phyloP scores from a whole-genome alignment of 1,139 yeast species.

The Candida sp. region DNA sequence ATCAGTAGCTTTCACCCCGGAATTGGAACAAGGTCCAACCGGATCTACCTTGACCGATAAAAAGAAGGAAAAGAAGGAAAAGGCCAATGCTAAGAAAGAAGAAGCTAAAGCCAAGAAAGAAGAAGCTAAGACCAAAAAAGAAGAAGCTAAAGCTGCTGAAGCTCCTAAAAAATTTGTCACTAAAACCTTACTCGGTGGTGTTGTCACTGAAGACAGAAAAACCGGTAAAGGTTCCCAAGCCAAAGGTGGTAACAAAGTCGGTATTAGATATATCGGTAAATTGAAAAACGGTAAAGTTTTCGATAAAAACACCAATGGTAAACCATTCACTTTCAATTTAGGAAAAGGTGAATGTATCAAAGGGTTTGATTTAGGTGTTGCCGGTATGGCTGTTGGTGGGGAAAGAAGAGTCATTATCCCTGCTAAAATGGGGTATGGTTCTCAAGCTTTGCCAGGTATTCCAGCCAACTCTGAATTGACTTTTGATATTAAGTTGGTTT shows the following conservation, averaged over 20 bases:
- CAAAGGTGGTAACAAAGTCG: slow-evolving; percentile 86
- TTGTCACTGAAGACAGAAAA: slow-evolving; percentile 88
- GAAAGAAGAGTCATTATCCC: slow-evolving; percentile 98
- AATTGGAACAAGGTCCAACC: slow-evolving; percentile 92
- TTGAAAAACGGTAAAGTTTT: slow-evolving; percentile 94
- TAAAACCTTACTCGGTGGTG: slow-evolving; percentile 89
- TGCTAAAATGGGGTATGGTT: slow-evolving; percentile 95
- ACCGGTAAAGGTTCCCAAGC: slow-evolving; percentile 86
- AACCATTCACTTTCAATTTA: slow-evolving; percentile 86
- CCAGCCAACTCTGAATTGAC: slow-evolving; percentile 97
- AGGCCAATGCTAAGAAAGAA: slow-evolving; percentile 16
- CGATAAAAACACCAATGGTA: slow-evolving; percentile 96
- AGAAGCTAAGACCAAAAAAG: slow-evolving; percentile 17
- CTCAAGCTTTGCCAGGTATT: slow-evolving; percentile 90
- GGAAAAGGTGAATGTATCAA: slow-evolving; percentile 99
- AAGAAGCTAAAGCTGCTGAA: slow-evolving; percentile 20
- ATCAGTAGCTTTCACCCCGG: slow-evolving; percentile 84
- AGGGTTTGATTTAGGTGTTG: slow-evolving; percentile 98
- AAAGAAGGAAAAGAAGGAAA: slow-evolving; percentile 19
- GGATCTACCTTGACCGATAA: slow-evolving; percentile 42
- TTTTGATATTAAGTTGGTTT: slow-evolving; percentile 91
- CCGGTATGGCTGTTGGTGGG: slow-evolving; percentile 99
- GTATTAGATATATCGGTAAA: slow-evolving; percentile 97
- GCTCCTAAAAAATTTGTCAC: slow-evolving; percentile 49
- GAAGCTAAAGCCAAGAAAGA: slow-evolving; percentile 18